phyloP scores from a whole-genome alignment of 495 filamentous ascomycete genomes.

The Diplogelasinospora grovesii region DNA sequence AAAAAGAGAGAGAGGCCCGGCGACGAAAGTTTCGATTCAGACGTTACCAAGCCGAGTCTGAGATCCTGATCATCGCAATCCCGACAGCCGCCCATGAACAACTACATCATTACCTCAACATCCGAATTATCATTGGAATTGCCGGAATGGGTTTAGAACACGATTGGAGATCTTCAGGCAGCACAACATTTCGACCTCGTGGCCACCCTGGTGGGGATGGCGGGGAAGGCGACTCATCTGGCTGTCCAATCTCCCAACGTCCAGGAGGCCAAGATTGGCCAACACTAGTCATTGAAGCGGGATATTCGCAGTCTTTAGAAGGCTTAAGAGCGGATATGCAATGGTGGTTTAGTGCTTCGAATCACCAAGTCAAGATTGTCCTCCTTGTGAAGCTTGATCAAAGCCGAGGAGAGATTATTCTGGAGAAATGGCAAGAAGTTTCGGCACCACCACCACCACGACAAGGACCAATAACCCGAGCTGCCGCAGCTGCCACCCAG shows the following conservation, averaged over 20 bases:
- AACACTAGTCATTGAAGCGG: neutral
- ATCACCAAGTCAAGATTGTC: neutral
- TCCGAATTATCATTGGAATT: neutral
- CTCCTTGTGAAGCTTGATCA: neutral
- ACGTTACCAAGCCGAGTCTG: neutral
- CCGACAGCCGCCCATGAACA: neutral
- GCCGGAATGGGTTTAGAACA: neutral
- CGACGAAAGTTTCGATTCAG: neutral
- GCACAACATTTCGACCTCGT: neutral
- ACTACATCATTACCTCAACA: neutral
- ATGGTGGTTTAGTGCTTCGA: neutral
- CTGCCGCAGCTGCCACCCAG: too few species aligned
- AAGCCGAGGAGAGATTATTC: neutral
- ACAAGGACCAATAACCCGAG: too few species aligned
- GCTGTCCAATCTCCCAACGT: neutral
- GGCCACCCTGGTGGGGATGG: neutral
- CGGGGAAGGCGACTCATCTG: neutral
- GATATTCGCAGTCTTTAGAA: neutral
- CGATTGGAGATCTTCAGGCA: neutral
- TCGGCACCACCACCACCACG: too few species aligned
- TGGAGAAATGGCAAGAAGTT: neutral
- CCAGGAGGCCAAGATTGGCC: neutral
- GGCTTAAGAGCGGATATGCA: neutral
- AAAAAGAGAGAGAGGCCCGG: neutral
- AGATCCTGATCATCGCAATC: neutral